Evolutionary conservation across 1,139 yeast species (phyloP), one percentile per base, ranked within the genome.

Genomic region (Lodderomyces margitis): DNA sequence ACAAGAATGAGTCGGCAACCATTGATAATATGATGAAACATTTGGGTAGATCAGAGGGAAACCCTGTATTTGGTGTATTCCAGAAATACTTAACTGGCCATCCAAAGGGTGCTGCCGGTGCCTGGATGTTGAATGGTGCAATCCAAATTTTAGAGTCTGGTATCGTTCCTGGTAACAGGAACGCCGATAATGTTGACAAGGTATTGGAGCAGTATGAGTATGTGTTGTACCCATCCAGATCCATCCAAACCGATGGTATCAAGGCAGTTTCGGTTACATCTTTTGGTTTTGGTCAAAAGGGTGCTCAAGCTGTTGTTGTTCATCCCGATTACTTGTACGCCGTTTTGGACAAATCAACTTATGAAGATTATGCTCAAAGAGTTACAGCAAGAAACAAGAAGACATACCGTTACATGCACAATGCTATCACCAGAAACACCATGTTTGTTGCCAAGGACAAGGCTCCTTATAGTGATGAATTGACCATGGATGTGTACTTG

Each of bases 81-180:
- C 99, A 92, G 72, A 92, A 92, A 72, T 92, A 80, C 81, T 80
- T 92, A 61, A 92, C 99, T 58, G 99, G 98, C 72, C 99, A 92
- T 75, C 98, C 98, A 60, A 92, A 92, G 85, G 99, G 98, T 80
- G 98, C 98, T 56, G 99, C 99, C 45, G 98, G 98, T 78, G 98
- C 99, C 49, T 92, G 98, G 98, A 92, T 94, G 98, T 75, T 92
- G 78, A 94, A 92, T 68, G 99, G 99, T 70, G 96, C 91, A 48
- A 75, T 92, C 55, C 99, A 92, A 75, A 84, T 91, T 54, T 76
- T 92, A 65, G 85, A 87, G 71, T 67, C 87, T 58, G 98, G 98
- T 69, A 63, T 91, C 58, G 96, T 92, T 57, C 99, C 99, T 54
- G 99, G 99, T 68, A 92, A 92, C 78, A 83, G 97, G 70, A 94